Evolutionary conservation across 495 filamentous ascomycete genomes (phyloP).

Genomic region (Lasiosphaeriaceae sp.): DNA sequence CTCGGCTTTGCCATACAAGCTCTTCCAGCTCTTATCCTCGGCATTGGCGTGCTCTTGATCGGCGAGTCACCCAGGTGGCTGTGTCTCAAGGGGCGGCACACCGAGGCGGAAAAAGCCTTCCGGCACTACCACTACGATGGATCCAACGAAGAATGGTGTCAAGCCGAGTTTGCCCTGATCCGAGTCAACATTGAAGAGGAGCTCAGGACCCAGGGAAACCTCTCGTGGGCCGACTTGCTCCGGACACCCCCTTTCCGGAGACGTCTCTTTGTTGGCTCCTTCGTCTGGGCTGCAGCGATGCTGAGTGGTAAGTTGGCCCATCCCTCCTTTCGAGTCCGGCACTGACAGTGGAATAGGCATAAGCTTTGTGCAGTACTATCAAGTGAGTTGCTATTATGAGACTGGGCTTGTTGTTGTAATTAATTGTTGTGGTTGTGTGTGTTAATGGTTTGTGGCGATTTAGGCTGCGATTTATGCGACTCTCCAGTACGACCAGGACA

Average conservation of each 20-base stretch:
- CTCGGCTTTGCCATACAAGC: conserved; percentile 54
- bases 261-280: conserved; percentile 49
- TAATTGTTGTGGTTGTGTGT: too few relatives aligned
- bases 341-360: too few relatives aligned
- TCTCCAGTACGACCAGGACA: conserved; percentile 41
- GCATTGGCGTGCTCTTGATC: conserved; percentile 47
- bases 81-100: conserved; percentile 45
- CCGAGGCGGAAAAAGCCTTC: conserved; percentile 41
- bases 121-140: conserved; percentile 42
- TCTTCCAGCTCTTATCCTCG: conserved; percentile 47
- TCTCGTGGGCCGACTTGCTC: conserved; percentile 45
- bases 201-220: conserved; percentile 24
- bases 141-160: conserved; percentile 41
- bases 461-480: conserved; percentile 47
- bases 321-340: too few relatives aligned
- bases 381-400: too few relatives aligned
- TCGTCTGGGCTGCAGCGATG: conserved; percentile 52
- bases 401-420: too few relatives aligned
- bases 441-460: too few relatives aligned
- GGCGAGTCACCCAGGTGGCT: conserved; percentile 57
- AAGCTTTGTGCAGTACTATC: conserved; percentile 52
- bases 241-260: conserved; percentile 42
- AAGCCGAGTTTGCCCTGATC: conserved; percentile 45
- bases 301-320: conserved; percentile 33
- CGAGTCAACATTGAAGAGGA: conserved; percentile 42